Conservation (phyloP, 805 yeast genomes). For the Metschnikowia matae region DNA sequence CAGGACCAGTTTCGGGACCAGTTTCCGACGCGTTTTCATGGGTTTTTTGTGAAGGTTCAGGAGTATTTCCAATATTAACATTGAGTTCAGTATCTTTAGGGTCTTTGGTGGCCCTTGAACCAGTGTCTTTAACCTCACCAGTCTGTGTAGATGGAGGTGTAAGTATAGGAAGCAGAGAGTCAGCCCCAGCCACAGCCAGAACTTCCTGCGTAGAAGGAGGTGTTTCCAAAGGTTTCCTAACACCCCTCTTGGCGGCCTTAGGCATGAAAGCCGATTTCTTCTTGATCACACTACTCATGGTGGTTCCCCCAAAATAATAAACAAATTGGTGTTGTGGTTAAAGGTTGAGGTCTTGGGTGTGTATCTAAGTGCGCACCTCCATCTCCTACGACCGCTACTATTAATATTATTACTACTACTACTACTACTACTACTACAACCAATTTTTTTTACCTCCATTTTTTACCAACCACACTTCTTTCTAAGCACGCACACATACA, state of each 20-base stretch:
- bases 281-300: conserved; percentile 47
- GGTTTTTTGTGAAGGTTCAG: too few species aligned
- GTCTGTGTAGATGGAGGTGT: conserved; percentile 1
- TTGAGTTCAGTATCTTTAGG: too few species aligned
- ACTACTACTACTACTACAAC: too few species aligned
- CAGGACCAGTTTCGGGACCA: too few species aligned
- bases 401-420: too few species aligned
- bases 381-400: too few species aligned
- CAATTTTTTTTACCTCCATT: too few species aligned
- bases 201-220: conserved; percentile 17
- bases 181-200: background rate
- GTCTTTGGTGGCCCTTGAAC: background rate
- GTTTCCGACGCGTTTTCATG: too few species aligned
- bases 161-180: conserved; percentile 1
- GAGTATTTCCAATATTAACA: too few species aligned
- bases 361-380: background rate
- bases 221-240: conserved; percentile 17
- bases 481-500: too few species aligned
- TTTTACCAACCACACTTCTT: too few species aligned
- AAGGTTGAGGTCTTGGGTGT: background rate
- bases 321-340: background rate
- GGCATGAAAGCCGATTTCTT: conserved; percentile 64
- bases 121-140: background rate
- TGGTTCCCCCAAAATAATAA: background rate
- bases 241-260: conserved; percentile 34